Evolutionary conservation across 2,329 filamentous ascomycete genomes (phyloP), one percentile per base, ranked within the genome.

Genomic region (Gnomoniopsis sp.): DNA sequence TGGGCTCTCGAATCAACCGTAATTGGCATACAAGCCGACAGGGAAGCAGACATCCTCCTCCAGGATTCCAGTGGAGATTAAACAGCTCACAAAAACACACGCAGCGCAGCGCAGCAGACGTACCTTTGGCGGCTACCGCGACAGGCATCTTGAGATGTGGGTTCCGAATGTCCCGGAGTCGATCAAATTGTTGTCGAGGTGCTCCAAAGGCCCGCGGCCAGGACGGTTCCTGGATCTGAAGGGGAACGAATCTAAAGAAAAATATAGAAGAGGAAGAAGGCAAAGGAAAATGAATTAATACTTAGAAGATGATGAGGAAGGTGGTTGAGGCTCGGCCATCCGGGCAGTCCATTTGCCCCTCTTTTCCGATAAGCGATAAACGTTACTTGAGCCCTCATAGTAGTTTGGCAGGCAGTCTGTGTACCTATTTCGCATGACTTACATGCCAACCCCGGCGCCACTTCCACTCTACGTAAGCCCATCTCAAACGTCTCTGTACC

Each of bases 61-160:
- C 36, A 41, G 36, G 36, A 41, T n/a, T 3, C 17, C 36, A 41
- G 4, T 14, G 14, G 17, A n/a, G 6, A 6, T n/a, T 41, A 49
- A 23, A 21, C 30, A 34, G 34, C 36, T 41, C 46, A 33, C 54
- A 52, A 36, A 49, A 34, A 50, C 22, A 52, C 19, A 36, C 21
- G 52, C 49, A 34, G 26, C 36, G 46, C 30, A 48, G 55, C 49
- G 55, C 52, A 48, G 50, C 30, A 22, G 54, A 61, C 73, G 69
- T 63, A 75, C 73, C 72, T 68, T 75, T 74, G 63, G 71, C 72
- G 52, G 67, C 68, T 60, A 75, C 51, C 48, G 72, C 69, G 43
- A 72, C 55, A 61, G 73, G 71, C 73, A 75, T 75, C 41, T 62
- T 68, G 57, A 59, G 33, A 46, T 41, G 36, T 17, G 22, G 36